Base-by-base conservation (phyloP, 2,329 filamentous ascomycete species). In the Pseudocercospora fijiensis region DNA sequence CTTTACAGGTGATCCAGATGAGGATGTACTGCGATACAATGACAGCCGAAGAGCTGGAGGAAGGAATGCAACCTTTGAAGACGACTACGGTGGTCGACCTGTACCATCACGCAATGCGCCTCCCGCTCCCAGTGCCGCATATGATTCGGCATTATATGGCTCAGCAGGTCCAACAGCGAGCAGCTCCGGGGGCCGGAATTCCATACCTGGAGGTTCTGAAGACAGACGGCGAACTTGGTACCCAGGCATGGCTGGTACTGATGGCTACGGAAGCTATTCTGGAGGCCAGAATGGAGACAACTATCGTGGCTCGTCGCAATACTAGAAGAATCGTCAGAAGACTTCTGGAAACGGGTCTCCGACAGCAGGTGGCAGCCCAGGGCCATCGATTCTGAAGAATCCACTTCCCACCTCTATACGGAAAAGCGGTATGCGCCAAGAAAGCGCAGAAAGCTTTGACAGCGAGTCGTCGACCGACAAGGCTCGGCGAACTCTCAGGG, bases 201-300 rank as follows among this genome's bases (percentile, higher is more conserved):
- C 63, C n/a, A 5, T 62, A 18, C 24, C 55, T 9, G 57, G 49
- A 11, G 41, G 24, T 20, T 37, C 61, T 7, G 69, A 70, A 4
- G 68, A 69, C 10, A 66, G 69, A 26, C 61, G 70, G 43, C 66
- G 68, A 20, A 71, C 68, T 53, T 69, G 65, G 63, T 72, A 70
- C 47, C 63, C 65, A 22, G 60, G 61, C 16, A 67, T 63, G 56
- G 24, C 60, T n/a, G 70, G 68, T 1, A 68, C 70, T 10, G 70
- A 71, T 57, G 67, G 69, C 16, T 71, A 70, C 47, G 70, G 70
- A 6, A 68, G 68, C 63, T 65, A 68, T 45, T 41, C 61, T 41
- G 27, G 18, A 33, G 28, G 53, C n/a, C 53, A 18, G 18, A 67
- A 61, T 61, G 61, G 60, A 9, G 61, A 65, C 57, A 41, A 33